Conservation (phyloP, 768 basidiomycete species). For the Gelatoporia subvermispora region DNA sequence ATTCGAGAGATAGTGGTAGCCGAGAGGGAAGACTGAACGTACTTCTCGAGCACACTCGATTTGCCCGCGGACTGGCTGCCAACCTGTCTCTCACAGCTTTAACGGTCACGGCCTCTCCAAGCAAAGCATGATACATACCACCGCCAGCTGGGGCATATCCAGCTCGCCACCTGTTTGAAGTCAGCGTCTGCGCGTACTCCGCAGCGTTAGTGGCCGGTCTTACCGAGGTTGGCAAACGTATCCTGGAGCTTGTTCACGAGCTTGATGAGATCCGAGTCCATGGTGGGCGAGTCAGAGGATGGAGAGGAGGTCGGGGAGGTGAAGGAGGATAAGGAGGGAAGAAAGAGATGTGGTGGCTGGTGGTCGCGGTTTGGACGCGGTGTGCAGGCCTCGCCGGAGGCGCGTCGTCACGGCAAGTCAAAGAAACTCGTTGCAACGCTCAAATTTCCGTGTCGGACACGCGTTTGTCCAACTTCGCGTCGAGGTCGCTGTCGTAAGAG, state of each 20-base stretch:
- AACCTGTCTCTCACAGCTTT: conserved; percentile 47
- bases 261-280: conserved; percentile 94
- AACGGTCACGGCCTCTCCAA: conserved; percentile 2
- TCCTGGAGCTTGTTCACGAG: conserved; percentile 95
- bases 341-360: no score
- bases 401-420: no score
- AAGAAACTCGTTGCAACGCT: no score
- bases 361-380: no score
- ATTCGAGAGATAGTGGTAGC: background rate
- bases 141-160: conserved; percentile 89
- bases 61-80: conserved; percentile 97
- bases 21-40: conserved; percentile 31
- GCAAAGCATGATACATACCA: conserved; percentile 47
- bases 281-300: conserved; percentile 28
- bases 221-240: conserved; percentile 84
- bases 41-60: conserved; percentile 96
- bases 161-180: conserved; percentile 66
- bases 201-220: conserved; percentile 23
- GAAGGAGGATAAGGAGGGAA: conserved; percentile 3
- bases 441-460: no score
- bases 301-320: background rate
- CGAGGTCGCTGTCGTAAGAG: no score
- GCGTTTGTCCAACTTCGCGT: no score
- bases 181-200: conserved; percentile 11
- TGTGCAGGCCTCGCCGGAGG: no score